Evolutionary conservation across 1,139 yeast genomes (phyloP).

Genomic region (Lizanozyma gosingica): DNA sequence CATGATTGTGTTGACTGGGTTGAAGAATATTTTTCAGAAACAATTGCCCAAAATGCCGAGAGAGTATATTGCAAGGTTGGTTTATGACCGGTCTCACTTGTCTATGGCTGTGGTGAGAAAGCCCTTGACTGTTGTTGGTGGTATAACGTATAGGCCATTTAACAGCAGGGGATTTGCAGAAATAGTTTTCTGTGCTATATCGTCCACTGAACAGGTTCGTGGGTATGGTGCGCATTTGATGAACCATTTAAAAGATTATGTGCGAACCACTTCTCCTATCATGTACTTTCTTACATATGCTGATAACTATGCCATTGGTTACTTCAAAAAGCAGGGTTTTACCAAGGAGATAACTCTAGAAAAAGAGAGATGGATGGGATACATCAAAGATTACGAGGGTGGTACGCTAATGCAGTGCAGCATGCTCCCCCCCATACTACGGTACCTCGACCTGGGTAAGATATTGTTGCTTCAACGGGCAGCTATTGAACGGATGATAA

Average conservation of each 20-base stretch:
- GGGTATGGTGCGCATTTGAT: conserved; percentile 98
- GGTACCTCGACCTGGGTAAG: conserved; percentile 85
- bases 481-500: conserved; percentile 78
- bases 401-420: conserved; percentile 97
- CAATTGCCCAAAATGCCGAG: conserved; percentile 98
- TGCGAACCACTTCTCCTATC: conserved; percentile 78
- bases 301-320: conserved; percentile 97
- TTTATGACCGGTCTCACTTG: conserved; percentile 87
- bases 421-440: conserved; percentile 71
- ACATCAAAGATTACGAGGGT: conserved; percentile 97
- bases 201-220: conserved; percentile 93
- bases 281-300: conserved; percentile 92
- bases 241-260: conserved; percentile 96
- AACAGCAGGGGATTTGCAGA: conserved; percentile 89
- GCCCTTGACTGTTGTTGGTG: conserved; percentile 94
- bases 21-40: conserved; percentile 92
- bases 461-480: conserved; percentile 83
- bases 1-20: conserved; percentile 85
- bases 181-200: conserved; percentile 95
- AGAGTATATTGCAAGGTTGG: conserved; percentile 89
- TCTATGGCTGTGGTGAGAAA: conserved; percentile 93
- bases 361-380: conserved; percentile 92
- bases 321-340: conserved; percentile 95
- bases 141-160: conserved; percentile 93
- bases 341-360: conserved; percentile 89